phyloP scores from a whole-genome alignment of 1,284 basidiomycete genomes.

The Caloboletus firmus region DNA sequence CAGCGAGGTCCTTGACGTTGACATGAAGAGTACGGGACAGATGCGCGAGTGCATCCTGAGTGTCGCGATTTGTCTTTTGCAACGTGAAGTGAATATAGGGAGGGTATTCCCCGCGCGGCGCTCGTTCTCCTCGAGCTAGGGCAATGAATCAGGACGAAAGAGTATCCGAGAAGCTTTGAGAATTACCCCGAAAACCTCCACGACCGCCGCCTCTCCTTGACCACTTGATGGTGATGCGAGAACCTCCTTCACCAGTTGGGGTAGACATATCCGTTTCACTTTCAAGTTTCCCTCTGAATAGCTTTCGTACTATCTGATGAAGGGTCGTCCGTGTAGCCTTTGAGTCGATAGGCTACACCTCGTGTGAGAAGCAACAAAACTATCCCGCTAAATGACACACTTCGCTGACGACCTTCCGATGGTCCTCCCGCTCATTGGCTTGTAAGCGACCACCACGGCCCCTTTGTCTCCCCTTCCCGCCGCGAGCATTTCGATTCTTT shows the following conservation, averaged over 20 bases:
- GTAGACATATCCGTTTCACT: slow-evolving; percentile 69
- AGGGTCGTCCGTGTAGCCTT: slow-evolving; percentile 82
- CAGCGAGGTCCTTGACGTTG: slow-evolving; percentile 76
- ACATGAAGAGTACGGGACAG: slow-evolving; percentile 76
- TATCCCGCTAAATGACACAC: slow-evolving; percentile 46
- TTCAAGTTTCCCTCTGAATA: slow-evolving; percentile 83
- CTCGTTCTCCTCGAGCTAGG: slow-evolving; percentile 40
- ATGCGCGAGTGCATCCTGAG: slow-evolving; percentile 88
- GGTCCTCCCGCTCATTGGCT: slow-evolving; percentile 52
- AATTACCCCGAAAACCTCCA: slow-evolving; percentile 39
- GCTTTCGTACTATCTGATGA: slow-evolving; percentile 78
- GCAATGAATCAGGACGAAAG: slow-evolving; percentile 7
- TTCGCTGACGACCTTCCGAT: slow-evolving; percentile 75
- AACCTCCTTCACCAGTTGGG: slow-evolving; percentile 58
- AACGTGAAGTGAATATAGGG: slow-evolving; percentile 96
- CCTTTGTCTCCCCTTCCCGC: slow-evolving; percentile 46
- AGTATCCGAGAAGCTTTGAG: not conserved
- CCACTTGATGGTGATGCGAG: slow-evolving; percentile 76
- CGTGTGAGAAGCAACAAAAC: slow-evolving; percentile 20
- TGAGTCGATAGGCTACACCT: slow-evolving; percentile 69
- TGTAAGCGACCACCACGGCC: slow-evolving; percentile 41
- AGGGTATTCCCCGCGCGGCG: slow-evolving; percentile 65
- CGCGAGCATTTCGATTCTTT: slow-evolving; percentile 44
- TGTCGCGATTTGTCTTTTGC: slow-evolving; percentile 97
- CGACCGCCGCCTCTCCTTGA: slow-evolving; percentile 47